Percentiles rank a stretch among this genome's conserved stretches.
These are phyloP conservation scores for Saturnispora serradocipensis DNA, from an alignment of 805 yeast species.

Conservation along the genomic window DNA sequence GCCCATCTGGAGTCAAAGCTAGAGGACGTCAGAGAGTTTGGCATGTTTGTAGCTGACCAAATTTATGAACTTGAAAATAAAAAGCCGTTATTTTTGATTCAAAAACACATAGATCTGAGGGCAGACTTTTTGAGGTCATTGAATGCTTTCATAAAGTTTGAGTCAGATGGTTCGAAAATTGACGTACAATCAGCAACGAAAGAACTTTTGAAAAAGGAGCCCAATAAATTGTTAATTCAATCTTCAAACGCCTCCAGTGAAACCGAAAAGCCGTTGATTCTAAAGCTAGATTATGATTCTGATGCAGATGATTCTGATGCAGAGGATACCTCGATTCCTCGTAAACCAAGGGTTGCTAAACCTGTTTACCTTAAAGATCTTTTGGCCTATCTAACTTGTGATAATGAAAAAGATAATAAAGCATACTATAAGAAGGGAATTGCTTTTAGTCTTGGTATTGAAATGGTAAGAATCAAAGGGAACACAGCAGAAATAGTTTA, in stretches of 20 bases:
- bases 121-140: constrained; percentile 8
- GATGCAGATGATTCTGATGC: constrained; percentile 43
- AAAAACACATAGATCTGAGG: constrained; percentile 17
- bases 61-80: constrained; percentile 29
- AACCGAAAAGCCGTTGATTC: constrained; percentile 8
- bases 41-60: constrained; percentile 48
- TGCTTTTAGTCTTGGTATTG: constrained; percentile 46
- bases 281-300: constrained; percentile 16
- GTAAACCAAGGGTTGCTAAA: constrained; percentile 28
- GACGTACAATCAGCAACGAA: constrained; percentile 9
- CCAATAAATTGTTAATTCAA: neutral
- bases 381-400: constrained; percentile 42
- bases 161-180: neutral
- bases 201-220: neutral
- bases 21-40: constrained; percentile 38
- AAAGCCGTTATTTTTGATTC: constrained; percentile 25
- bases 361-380: constrained; percentile 73
- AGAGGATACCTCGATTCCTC: constrained; percentile 32
- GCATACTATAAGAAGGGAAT: constrained; percentile 40
- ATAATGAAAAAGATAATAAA: constrained; percentile 33
- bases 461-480: constrained; percentile 57
- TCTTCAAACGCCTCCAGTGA: neutral
- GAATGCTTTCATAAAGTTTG: neutral
- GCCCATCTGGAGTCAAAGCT: constrained; percentile 44
- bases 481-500: constrained; percentile 53